Conservation (phyloP, 1,139 yeast species). For the Yamadazyma diospyri region DNA sequence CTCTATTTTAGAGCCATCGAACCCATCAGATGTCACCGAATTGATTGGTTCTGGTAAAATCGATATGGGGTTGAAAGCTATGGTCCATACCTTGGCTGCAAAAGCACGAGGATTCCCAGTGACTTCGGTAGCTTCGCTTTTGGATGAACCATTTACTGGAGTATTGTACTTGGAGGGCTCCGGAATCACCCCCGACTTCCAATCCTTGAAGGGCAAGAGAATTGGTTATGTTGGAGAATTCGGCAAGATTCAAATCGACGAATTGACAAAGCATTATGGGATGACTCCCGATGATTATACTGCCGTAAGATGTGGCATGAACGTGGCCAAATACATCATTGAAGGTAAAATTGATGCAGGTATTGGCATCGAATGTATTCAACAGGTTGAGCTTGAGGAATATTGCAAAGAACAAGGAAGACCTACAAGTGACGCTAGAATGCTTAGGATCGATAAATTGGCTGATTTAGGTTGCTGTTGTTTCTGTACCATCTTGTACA, state of each 20-base stretch:
- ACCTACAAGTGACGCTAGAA: constrained; percentile 45
- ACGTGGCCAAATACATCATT: constrained; percentile 53
- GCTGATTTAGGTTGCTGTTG: constrained; percentile 61
- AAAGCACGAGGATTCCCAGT: constrained; percentile 59
- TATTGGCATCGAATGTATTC: constrained; percentile 57
- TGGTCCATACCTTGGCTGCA: constrained; percentile 60
- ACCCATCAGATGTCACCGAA: constrained; percentile 58
- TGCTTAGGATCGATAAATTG: constrained; percentile 54
- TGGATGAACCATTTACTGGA: constrained; percentile 60
- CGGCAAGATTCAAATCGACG: constrained; percentile 58
- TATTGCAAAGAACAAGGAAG: constrained; percentile 44
- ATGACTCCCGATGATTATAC: constrained; percentile 55
- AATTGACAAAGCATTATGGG: constrained; percentile 52
- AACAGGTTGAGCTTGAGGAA: constrained; percentile 56
- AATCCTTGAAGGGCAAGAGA: constrained; percentile 48
- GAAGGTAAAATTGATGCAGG: constrained; percentile 58
- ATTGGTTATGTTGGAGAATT: constrained; percentile 60
- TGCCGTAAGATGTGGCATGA: constrained; percentile 62
- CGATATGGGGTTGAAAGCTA: constrained; percentile 59
- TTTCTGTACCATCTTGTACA: constrained; percentile 55
- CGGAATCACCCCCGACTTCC: constrained; percentile 51
- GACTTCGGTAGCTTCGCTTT: constrained; percentile 51
- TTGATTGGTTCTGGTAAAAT: constrained; percentile 55
- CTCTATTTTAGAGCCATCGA: constrained; percentile 54
- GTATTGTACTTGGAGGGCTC: constrained; percentile 49